Base-by-base conservation (phyloP, 1,139 yeast species). In the Wickerhamomyces sp. region DNA sequence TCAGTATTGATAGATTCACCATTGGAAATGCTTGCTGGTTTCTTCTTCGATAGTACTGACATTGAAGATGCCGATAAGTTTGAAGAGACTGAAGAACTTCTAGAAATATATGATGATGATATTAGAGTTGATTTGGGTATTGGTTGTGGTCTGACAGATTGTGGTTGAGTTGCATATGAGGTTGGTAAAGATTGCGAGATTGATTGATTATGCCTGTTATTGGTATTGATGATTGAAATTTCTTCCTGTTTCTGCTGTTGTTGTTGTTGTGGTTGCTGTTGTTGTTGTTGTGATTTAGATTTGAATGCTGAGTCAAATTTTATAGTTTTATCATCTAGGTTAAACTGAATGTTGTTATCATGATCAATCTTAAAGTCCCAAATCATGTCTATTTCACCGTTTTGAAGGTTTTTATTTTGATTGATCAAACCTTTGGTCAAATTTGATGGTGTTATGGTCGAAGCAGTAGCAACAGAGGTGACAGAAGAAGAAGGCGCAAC, bases 1-100 rank as follows among this genome's bases (percentile, higher is more conserved):
- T 65, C 69, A 9, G 64, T 49, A 27, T 42, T 52, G 6, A 45
- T 29, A 26, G 40, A 47, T 9, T 37, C 41, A 3, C 56, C 50
- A 13, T 34, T 41, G 10, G 50, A 40, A 9, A 53, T 48, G 23
- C 23, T 18, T 18, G 23, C 23, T 1, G 51, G 47, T 47, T 53
- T 56, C 48, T 57, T 57, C 48, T 56, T 57, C 4, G 45, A 41
- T 3, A 55, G 41, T 1, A 51, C 45, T 1, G 50, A 47, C 2
- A 11, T 29, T 10, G 49, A 49, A 0, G 59, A 54, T 1, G 57
- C 36, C 4, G 53, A 47, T 36, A 40, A 31, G 10, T 35, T 38
- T 3, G 55, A 48, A 2, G 47, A 37, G 1, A 50, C 33, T 7
- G 58, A 49, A 1, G 46, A 27, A 5, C 39, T 44, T 46, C 55